Conservation (phyloP, 768 basidiomycete genomes). For the Lanmaoa pseudosensibilis region DNA sequence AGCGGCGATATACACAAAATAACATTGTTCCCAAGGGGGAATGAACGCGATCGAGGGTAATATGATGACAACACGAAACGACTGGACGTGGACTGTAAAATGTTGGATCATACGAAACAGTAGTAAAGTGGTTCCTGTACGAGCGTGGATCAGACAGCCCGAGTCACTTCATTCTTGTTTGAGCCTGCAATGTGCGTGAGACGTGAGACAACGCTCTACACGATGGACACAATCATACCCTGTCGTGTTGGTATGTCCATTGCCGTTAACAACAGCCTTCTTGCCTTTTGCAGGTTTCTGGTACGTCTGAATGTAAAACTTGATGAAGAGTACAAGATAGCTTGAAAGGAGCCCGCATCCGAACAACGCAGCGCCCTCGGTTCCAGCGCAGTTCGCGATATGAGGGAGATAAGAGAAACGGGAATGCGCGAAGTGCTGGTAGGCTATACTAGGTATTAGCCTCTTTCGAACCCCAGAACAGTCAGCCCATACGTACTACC, state of each 20-base stretch:
- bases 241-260: conserved; percentile 43
- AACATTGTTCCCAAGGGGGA: conserved; percentile 12
- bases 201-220: neutral
- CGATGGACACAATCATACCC: conserved; percentile 23
- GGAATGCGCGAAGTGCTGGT: conserved; percentile 73
- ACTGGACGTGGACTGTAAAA: conserved; percentile 15
- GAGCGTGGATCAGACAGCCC: neutral
- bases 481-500: conserved; percentile 65
- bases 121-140: conserved; percentile 4
- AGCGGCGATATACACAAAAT: conserved; percentile 15
- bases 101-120: conserved; percentile 1
- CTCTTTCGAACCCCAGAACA: neutral
- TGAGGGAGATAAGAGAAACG: conserved; percentile 68
- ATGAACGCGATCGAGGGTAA: conserved; percentile 15
- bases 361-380: conserved; percentile 82
- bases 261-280: conserved; percentile 38
- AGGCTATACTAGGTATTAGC: conserved; percentile 44
- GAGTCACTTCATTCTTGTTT: conserved; percentile 34
- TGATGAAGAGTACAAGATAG: conserved; percentile 94
- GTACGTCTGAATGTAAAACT: conserved; percentile 88
- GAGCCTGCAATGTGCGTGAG: conserved; percentile 22
- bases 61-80: conserved; percentile 16
- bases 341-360: conserved; percentile 86
- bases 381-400: conserved; percentile 82
- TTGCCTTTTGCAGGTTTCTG: conserved; percentile 55